phyloP scores from a whole-genome alignment of 163 green algal genomes.

The Scenedesmus sp. region DNA sequence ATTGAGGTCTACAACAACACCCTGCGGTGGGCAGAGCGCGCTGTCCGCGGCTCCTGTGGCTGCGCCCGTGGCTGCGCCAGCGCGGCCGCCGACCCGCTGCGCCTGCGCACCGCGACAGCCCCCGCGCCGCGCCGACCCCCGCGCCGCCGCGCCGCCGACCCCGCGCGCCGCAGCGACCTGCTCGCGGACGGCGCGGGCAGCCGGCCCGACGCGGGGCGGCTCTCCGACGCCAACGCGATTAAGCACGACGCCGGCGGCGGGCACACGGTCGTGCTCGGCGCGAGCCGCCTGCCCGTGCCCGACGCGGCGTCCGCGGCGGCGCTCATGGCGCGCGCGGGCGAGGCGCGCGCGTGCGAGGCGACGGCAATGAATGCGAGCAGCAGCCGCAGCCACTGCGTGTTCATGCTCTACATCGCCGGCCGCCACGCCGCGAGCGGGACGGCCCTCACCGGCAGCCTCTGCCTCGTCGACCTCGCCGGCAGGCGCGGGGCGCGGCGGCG shows the following conservation, averaged over 20 bases:
- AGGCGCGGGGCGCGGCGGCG: slow-evolving; percentile 41
- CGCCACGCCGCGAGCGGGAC: slow-evolving; percentile 70
- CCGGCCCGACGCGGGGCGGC: slow-evolving; percentile 57
- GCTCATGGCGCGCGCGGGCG: slow-evolving; percentile 68
- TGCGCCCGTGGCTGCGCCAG: neutral
- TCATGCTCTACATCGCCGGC: slow-evolving; percentile 92
- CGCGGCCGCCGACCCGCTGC: neutral
- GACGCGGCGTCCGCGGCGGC: slow-evolving; percentile 62
- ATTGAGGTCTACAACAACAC: slow-evolving; percentile 99
- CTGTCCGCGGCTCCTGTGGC: too few species aligned
- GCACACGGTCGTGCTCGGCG: slow-evolving; percentile 77
- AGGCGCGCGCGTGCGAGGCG: slow-evolving; percentile 68
- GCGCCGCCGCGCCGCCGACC: slow-evolving; percentile 49
- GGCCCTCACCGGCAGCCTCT: slow-evolving; percentile 72
- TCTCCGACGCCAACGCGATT: slow-evolving; percentile 66
- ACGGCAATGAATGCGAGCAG: slow-evolving; percentile 85
- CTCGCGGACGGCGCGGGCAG: slow-evolving; percentile 58
- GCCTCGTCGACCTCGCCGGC: slow-evolving; percentile 70
- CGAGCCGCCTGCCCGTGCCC: slow-evolving; percentile 61
- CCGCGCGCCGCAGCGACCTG: slow-evolving; percentile 45
- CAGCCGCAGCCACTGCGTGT: slow-evolving; percentile 84
- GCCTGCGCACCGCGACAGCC: too few species aligned
- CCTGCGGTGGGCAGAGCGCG: slow-evolving; percentile 76
- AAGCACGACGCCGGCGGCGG: slow-evolving; percentile 74
- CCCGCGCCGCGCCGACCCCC: too few species aligned